Evolutionary conservation across 1,284 basidiomycete genomes (phyloP).

Genomic region (Leccinum holopus): DNA sequence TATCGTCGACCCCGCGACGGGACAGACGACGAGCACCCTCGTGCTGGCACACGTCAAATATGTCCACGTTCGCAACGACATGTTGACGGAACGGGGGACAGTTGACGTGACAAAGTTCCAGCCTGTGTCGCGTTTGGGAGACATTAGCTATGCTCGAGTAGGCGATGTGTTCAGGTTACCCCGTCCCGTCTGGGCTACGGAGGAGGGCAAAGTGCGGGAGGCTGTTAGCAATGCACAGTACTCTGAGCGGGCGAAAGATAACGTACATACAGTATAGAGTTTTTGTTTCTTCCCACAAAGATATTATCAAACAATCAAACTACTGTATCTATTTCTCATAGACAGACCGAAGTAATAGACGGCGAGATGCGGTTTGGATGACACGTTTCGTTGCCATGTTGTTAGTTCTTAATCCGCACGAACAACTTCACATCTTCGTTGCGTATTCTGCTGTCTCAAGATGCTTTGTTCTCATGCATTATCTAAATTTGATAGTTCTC

Average conservation of each 20-base stretch:
- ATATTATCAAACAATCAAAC: no score
- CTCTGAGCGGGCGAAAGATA: no score
- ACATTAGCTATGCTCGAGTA: conserved; percentile 48
- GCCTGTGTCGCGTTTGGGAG: conserved; percentile 58
- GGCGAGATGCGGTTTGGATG: no score
- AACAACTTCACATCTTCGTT: no score
- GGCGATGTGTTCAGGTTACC: conserved; percentile 48
- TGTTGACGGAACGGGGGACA: conserved; percentile 36
- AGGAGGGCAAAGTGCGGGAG: conserved; percentile 37
- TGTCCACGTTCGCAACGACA: conserved; percentile 61
- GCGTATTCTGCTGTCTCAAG: no score
- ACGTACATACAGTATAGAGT: no score
- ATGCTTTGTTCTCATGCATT: no score
- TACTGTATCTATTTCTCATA: no score
- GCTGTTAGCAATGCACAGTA: not conserved
- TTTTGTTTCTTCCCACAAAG: not conserved
- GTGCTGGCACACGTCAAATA: conserved; percentile 59
- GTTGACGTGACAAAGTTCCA: conserved; percentile 55
- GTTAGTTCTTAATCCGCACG: no score
- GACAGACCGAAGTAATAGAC: no score
- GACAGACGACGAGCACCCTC: conserved; percentile 42
- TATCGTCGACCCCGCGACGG: conserved; percentile 42
- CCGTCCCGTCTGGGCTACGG: conserved; percentile 48
- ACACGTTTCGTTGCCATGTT: no score
- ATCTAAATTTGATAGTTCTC: no score